Percentiles rank a stretch among this genome's conserved stretches.
Conservation (phyloP, 73 alveolate species). For the Durusdinium trenchii region DNA sequence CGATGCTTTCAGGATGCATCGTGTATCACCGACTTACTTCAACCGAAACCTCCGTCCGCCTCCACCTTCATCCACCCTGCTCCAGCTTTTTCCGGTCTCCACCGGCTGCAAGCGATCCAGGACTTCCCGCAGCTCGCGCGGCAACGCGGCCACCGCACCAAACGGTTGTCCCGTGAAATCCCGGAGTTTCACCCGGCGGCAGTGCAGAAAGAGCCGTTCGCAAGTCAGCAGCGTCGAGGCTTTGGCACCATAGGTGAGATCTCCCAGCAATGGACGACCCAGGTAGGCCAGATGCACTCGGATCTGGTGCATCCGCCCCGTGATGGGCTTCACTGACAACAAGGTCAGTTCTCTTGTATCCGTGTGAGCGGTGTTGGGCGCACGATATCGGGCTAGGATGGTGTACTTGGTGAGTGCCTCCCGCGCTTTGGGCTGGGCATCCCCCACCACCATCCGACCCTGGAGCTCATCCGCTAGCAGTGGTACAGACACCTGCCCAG, state of each 20-base stretch:
- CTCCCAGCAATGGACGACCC: slow-evolving; percentile 90
- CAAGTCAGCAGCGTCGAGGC: not conserved
- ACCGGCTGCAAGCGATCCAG: slow-evolving; percentile 1
- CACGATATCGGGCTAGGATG: slow-evolving; percentile 44
- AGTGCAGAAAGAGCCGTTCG: slow-evolving; percentile 75
- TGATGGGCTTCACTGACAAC: slow-evolving; percentile 67
- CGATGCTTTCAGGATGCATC: no score
- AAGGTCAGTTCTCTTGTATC: not conserved
- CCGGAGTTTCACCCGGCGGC: slow-evolving; percentile 55
- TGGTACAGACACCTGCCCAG: slow-evolving; percentile 1
- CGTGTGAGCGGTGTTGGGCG: not conserved
- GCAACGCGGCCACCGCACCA: slow-evolving; percentile 53
- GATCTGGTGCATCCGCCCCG: slow-evolving; percentile 95
- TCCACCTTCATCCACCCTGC: not conserved
- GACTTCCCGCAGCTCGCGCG: slow-evolving; percentile 2
- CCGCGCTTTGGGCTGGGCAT: slow-evolving; percentile 5
- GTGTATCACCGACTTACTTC: no score
- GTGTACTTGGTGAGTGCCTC: slow-evolving; percentile 56
- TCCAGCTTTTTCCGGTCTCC: not conserved
- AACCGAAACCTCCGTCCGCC: no score
- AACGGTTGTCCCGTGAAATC: slow-evolving; percentile 63
- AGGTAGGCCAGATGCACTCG: slow-evolving; percentile 80
- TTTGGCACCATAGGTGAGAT: slow-evolving; percentile 39
- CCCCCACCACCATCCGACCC: not conserved
- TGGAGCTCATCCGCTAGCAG: not conserved